Percentiles rank a stretch among this genome's conserved stretches.
phyloP scores from a whole-genome alignment of 805 yeast genomes.

The Tanozyma kutaoensis region DNA sequence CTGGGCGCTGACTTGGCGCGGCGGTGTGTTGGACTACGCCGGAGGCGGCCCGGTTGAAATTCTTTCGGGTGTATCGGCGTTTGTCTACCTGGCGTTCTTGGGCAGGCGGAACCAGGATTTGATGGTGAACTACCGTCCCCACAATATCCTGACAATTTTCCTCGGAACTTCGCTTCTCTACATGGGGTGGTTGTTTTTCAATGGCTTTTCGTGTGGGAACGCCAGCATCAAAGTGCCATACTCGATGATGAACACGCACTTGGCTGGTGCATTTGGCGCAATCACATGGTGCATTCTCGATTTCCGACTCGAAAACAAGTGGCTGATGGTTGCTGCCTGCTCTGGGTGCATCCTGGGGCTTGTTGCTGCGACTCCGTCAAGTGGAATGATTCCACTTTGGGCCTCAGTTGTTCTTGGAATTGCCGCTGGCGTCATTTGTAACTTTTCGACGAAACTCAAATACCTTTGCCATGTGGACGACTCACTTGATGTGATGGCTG shows the following conservation, averaged over 20 bases:
- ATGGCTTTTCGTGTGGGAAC: slow-evolving; percentile 76
- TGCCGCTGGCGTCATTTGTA: slow-evolving; percentile 72
- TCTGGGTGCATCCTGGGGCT: slow-evolving; percentile 93
- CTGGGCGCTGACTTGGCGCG: slow-evolving; percentile 65
- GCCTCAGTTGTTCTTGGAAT: slow-evolving; percentile 81
- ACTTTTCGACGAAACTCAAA: slow-evolving; percentile 80
- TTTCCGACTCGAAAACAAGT: slow-evolving; percentile 75
- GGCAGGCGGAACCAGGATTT: slow-evolving; percentile 69
- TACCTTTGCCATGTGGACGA: slow-evolving; percentile 77
- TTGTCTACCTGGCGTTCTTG: slow-evolving; percentile 68
- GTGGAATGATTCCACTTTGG: slow-evolving; percentile 86
- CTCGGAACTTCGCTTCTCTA: slow-evolving; percentile 79
- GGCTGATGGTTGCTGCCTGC: slow-evolving; percentile 92
- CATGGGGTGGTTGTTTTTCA: slow-evolving; percentile 95
- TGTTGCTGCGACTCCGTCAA: slow-evolving; percentile 93
- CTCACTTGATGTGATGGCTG: slow-evolving; percentile 91
- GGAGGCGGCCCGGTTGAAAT: slow-evolving; percentile 98
- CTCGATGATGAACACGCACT: slow-evolving; percentile 83
- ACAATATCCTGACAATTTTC: slow-evolving; percentile 83
- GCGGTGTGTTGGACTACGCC: slow-evolving; percentile 93
- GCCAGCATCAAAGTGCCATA: slow-evolving; percentile 78
- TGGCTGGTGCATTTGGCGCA: slow-evolving; percentile 85
- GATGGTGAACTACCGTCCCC: slow-evolving; percentile 85
- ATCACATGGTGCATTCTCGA: slow-evolving; percentile 86
- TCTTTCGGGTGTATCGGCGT: slow-evolving; percentile 80